Evolutionary conservation across 148 eudicot species (phyloP).

Genomic region (Simmondsia chinensis): DNA sequence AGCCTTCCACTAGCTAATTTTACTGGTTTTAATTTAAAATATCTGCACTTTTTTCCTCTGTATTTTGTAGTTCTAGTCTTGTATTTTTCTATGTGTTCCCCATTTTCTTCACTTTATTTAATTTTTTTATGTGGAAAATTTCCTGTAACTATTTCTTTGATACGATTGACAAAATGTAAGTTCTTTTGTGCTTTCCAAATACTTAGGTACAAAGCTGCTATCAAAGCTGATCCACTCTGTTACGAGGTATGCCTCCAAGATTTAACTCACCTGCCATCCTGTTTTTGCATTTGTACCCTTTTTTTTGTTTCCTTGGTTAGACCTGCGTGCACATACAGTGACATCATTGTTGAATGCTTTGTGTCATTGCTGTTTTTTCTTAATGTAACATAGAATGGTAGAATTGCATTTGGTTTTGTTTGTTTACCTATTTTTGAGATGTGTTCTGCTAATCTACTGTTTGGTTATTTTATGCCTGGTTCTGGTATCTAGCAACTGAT

Average conservation of each 20-base stretch:
- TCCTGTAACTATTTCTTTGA: not conserved
- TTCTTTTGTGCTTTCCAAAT: not conserved
- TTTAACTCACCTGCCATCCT: not conserved
- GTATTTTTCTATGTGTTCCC: too few species aligned
- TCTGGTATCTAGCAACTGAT: too few species aligned
- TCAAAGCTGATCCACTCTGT: slow-evolving; percentile 89
- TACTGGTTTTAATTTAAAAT: too few species aligned
- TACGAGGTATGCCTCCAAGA: slow-evolving; percentile 62
- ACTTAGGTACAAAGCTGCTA: slow-evolving; percentile 90
- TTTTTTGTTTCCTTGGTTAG: not conserved
- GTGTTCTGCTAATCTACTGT: not conserved
- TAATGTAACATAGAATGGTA: not conserved
- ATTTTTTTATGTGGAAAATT: too few species aligned
- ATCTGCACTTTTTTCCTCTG: too few species aligned
- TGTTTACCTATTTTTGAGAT: not conserved
- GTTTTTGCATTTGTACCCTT: not conserved
- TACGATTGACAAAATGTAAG: not conserved
- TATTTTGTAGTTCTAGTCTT: too few species aligned
- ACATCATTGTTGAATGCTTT: not conserved
- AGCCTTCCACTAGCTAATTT: too few species aligned
- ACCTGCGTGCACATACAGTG: too few species aligned
- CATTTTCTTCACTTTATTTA: too few species aligned
- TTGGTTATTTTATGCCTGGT: not conserved
- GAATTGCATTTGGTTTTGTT: not conserved
- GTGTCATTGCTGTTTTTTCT: not conserved